Evolutionary conservation across 2,329 filamentous ascomycete genomes (phyloP).

Genomic region (Penicillium brevicompactum): DNA sequence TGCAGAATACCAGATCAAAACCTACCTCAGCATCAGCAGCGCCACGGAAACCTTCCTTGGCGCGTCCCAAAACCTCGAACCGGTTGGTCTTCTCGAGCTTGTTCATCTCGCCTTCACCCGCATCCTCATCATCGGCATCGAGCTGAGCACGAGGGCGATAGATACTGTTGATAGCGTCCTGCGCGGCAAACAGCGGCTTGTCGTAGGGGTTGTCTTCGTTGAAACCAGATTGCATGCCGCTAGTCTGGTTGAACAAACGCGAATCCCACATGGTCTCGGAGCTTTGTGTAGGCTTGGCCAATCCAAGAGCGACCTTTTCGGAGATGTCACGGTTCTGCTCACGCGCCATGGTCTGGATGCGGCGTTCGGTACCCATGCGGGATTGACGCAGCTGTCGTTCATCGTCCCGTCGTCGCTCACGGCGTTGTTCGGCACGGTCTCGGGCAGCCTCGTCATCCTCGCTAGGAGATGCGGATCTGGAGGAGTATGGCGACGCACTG

Average conservation of each 20-base stretch:
- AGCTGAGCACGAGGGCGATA: constrained; percentile 77
- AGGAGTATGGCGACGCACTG: constrained; percentile 47
- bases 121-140: constrained; percentile 75
- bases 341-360: constrained; percentile 87
- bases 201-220: constrained; percentile 98
- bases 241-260: constrained; percentile 88
- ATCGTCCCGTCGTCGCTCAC: constrained; percentile 77
- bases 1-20: not conserved
- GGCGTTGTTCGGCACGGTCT: constrained; percentile 75
- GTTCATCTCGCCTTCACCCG: constrained; percentile 79
- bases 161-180: constrained; percentile 92
- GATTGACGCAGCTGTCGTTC: constrained; percentile 90
- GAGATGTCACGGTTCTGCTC: constrained; percentile 97
- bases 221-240: constrained; percentile 87
- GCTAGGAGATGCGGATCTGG: constrained; percentile 50
- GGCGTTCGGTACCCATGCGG: constrained; percentile 90
- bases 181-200: constrained; percentile 93
- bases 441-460: constrained; percentile 71
- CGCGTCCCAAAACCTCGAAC: constrained; percentile 86
- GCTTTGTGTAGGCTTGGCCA: constrained; percentile 91
- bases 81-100: constrained; percentile 82
- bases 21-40: constrained; percentile 74
- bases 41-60: constrained; percentile 84
- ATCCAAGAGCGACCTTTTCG: constrained; percentile 90
- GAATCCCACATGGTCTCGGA: constrained; percentile 98